A percentile compares a stretch with the other conserved stretches of the same genome.
Evolutionary conservation across 2,329 filamentous ascomycete genomes (phyloP).

Genomic region (Tolypocladium tropicale): DNA sequence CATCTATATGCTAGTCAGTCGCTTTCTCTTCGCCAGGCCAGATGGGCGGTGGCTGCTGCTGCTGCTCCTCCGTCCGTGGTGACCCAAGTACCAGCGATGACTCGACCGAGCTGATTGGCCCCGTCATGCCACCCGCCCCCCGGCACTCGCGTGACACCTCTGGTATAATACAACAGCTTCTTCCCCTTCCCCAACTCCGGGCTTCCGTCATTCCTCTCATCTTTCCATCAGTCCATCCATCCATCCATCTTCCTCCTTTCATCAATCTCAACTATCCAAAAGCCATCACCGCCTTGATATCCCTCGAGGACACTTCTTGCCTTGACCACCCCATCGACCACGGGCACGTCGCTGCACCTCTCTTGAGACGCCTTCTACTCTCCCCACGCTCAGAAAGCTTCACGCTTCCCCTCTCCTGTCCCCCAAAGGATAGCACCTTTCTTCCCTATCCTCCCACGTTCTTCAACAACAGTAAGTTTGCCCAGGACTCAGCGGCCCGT

Average conservation of each 20-base stretch:
- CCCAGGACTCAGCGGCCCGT: constrained; percentile 2
- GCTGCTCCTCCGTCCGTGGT: too few species aligned
- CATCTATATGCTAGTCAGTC: neutral
- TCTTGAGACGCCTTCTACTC: neutral
- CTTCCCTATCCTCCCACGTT: neutral
- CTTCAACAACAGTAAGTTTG: constrained; percentile 9
- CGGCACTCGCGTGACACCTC: constrained; percentile 11
- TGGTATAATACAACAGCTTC: constrained; percentile 11
- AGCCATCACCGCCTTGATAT: neutral
- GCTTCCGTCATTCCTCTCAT: neutral
- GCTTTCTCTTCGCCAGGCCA: too few species aligned
- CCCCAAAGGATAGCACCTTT: neutral
- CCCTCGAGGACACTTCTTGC: neutral
- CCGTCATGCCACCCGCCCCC: constrained; percentile 4
- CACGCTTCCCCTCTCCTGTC: neutral
- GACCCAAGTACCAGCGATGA: too few species aligned
- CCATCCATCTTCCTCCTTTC: neutral
- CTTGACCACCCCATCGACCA: neutral
- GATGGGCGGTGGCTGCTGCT: too few species aligned
- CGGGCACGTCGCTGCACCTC: neutral
- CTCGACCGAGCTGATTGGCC: constrained; percentile 6
- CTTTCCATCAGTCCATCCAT: neutral
- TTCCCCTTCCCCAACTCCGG: constrained; percentile 4
- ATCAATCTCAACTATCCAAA: neutral
- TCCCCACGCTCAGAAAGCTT: neutral